Conservation (phyloP, 768 basidiomycete genomes). For the Rhodocollybia butyracea region DNA sequence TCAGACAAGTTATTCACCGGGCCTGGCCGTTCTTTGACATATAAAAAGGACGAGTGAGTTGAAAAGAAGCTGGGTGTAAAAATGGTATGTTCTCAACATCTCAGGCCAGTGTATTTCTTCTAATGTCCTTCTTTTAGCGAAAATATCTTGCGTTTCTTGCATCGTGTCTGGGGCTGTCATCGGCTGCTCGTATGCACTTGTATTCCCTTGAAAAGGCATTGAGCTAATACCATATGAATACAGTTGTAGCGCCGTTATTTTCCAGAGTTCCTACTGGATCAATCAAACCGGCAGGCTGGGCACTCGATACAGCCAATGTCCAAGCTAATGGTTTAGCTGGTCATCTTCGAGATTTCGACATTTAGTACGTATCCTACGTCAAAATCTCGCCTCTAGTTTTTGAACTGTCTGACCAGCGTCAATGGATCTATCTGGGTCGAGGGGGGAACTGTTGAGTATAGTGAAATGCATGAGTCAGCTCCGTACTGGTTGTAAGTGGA, state of each 20-base stretch:
- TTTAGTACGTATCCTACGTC: conserved; percentile 36
- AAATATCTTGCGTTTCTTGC: not conserved
- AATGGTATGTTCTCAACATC: not conserved
- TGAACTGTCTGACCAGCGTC: conserved; percentile 21
- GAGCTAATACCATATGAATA: not conserved
- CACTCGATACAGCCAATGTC: conserved; percentile 35
- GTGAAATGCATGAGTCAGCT: conserved; percentile 40
- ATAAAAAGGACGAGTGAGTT: not conserved
- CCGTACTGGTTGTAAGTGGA: conserved; percentile 42
- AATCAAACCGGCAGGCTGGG: conserved; percentile 38
- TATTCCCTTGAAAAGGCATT: not conserved
- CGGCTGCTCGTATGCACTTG: conserved; percentile 1
- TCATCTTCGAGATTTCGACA: conserved; percentile 37
- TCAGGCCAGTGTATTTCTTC: not conserved
- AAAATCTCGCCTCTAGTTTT: not conserved
- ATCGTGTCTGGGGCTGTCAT: not conserved
- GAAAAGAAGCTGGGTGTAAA: not conserved
- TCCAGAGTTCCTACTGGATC: conserved; percentile 30
- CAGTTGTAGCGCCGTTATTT: conserved; percentile 31
- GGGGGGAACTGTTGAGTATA: conserved; percentile 40
- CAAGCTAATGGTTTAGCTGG: conserved; percentile 40
- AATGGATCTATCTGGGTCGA: conserved; percentile 42
- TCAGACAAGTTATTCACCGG: too few species aligned
- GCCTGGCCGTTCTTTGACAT: not conserved
- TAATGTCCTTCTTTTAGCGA: not conserved